Conservation (phyloP, 306 rosid species). For the Hippophae rhamnoides region DNA sequence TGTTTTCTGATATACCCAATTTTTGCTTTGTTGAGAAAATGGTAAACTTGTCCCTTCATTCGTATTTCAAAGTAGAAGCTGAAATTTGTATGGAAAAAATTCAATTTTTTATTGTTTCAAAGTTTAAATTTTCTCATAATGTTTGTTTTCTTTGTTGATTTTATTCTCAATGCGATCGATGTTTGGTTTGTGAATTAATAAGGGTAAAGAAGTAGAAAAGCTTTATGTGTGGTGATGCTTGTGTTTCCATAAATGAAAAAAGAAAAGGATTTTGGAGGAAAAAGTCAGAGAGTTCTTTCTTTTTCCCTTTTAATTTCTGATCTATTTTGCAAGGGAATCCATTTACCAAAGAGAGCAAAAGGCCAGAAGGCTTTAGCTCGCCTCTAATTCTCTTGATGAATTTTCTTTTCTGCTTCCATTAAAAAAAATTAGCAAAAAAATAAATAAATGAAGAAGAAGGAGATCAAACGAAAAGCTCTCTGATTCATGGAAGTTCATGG, state of each 20-base stretch:
- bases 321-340: too few relatives aligned
- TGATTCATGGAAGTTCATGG: not conserved
- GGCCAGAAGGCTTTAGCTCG: too few relatives aligned
- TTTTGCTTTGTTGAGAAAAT: constrained; percentile 16
- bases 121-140: constrained; percentile 1
- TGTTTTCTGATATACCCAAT: constrained; percentile 3
- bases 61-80: not conserved
- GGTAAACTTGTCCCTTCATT: constrained; percentile 4
- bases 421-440: not conserved
- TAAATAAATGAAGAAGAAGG: constrained; percentile 7
- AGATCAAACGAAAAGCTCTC: not conserved
- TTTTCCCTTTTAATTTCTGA: too few relatives aligned
- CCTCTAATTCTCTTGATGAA: too few relatives aligned
- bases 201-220: too few relatives aligned
- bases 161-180: constrained; percentile 1
- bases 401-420: too few relatives aligned
- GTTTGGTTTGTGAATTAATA: constrained; percentile 7
- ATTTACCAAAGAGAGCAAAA: too few relatives aligned
- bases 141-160: not conserved
- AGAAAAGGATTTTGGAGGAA: too few relatives aligned
- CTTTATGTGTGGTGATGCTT: too few relatives aligned
- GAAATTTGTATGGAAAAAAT: not conserved
- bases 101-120: not conserved
- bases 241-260: too few relatives aligned
- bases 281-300: too few relatives aligned